Base-by-base conservation (phyloP, 2,329 filamentous ascomycete genomes). In the Fusarium hainanense region DNA sequence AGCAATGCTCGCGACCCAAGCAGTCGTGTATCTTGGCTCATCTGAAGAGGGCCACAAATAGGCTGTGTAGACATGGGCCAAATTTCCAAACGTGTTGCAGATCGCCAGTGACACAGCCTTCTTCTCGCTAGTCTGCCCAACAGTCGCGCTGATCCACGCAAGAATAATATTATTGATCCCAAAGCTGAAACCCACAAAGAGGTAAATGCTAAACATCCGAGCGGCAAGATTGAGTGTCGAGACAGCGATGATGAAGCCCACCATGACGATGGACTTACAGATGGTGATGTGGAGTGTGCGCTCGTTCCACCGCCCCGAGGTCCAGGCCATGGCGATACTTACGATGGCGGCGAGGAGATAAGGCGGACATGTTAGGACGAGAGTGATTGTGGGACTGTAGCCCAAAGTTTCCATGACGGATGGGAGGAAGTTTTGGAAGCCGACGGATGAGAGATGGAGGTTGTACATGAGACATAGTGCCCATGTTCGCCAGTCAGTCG, bases 331-430 rank as follows among this genome's bases (percentile, higher is more conserved):
- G 1, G 23, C 14, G 13, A 72, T 72, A 3, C 67, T 62, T 0
- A 73, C 59, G 0, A 44, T 46, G 11, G 70, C 83, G 1, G 84
- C 83, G 21, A 84, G 74, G 10, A 85, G 74, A 68, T 84, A 86
- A 0, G 85, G 85, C 0, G 85, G 85, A 32, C 82, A 83, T 13
- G 83, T 86, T 21, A 87, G 77, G 4, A 84, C 77, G 0, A 87
- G 76, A 0, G 84, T 85, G 28, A 85, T 79, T 0, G 82, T 85
- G 1, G 72, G 78, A 46, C 75, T 79, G 67, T 84, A 85, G 0
- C 81, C 81, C 3, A 87, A 78, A 0, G 82, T 83, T 51, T 81
- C 74, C 48, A 86, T 81, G 13, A 85, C 82, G 0, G 72, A 74
- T 0, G 75, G 75, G 0, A 76, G 70, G 34, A 77, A 77, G 50